Evolutionary conservation across 768 basidiomycete species (phyloP), one percentile per base, ranked within the genome.

Genomic region (Lentinula boryana): DNA sequence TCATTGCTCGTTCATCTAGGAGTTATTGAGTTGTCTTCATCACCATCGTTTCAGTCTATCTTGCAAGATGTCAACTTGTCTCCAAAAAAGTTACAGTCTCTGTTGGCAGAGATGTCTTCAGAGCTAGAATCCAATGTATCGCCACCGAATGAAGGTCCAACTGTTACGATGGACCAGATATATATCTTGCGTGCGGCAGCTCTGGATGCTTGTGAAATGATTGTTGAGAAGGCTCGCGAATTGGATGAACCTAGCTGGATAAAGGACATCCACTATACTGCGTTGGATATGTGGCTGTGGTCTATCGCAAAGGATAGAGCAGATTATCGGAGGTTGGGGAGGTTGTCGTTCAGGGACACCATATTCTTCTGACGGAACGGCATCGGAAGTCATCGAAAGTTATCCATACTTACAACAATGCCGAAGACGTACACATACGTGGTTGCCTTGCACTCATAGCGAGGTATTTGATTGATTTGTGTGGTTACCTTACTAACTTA

Each of bases 261-360:
- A 64, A 80, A 74, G 58, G 72, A 76, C 3, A 76, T 94, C 38
- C 83, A 76, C 0, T 72, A 84, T 31, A 84, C 86, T 4, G 78
- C 83, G 49, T 63, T 93, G 61, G 87, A 93, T 67, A 81, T 80
- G 67, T 94, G 90, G 89, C 70, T 93, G n/a, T 91, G 91, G 89
- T 78, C 84, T 35, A 81, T 90, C 4, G 89, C 89, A 40, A 93
- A 94, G 68, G 90, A 91, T 65, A 76, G 89, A 63, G 65, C 73
- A 33, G 91, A 91, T 70, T 92, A 91, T 67, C 76, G 88, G 55
- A 72, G 72, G 53, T 75, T 93, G 43, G 78, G 78, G 64, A 76
- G 91, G 64, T 89, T 93, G 67, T 86, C 81, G n/a, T 72, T 83
- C 69, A 75, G 77, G 59, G 75, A 85, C 62, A 90, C 90, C 0